These are phyloP conservation scores for Neonectria magnoliae DNA, from an alignment of 2,329 filamentous ascomycete genomes.

Conservation along the genomic window DNA sequence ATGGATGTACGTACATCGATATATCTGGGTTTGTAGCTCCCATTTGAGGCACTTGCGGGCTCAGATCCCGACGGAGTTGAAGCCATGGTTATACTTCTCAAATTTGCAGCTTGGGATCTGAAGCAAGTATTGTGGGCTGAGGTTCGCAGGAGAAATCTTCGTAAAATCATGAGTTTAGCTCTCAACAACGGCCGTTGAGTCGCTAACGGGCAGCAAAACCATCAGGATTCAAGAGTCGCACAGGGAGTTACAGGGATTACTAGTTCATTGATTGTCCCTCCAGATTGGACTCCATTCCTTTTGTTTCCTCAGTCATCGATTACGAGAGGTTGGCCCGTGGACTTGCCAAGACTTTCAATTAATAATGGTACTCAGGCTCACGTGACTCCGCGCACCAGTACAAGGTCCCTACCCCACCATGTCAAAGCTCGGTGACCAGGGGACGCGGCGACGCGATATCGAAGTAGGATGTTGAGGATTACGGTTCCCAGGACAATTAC, in stretches of 20 bases:
- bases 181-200: slow-evolving; percentile 7
- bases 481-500: neutral
- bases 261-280: slow-evolving; percentile 34
- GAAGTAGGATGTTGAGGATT: slow-evolving; percentile 7
- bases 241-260: neutral
- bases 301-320: slow-evolving; percentile 20
- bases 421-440: slow-evolving; percentile 29
- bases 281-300: slow-evolving; percentile 26
- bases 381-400: slow-evolving; percentile 40
- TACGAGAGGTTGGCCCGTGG: slow-evolving; percentile 26
- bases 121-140: neutral
- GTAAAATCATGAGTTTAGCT: slow-evolving; percentile 36
- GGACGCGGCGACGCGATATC: slow-evolving; percentile 32
- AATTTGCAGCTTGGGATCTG: slow-evolving; percentile 12
- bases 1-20: slow-evolving; percentile 63
- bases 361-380: slow-evolving; percentile 36
- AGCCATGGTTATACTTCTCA: slow-evolving; percentile 41
- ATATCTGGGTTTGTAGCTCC: slow-evolving; percentile 60
- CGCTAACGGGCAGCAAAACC: slow-evolving; percentile 15
- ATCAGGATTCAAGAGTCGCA: slow-evolving; percentile 16
- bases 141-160: slow-evolving; percentile 29
- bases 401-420: slow-evolving; percentile 24
- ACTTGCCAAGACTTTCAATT: slow-evolving; percentile 30
- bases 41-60: slow-evolving; percentile 23
- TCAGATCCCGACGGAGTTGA: slow-evolving; percentile 31